phyloP scores from a whole-genome alignment of 352 stramenopile genomes.

The Globisporangium parvum region DNA sequence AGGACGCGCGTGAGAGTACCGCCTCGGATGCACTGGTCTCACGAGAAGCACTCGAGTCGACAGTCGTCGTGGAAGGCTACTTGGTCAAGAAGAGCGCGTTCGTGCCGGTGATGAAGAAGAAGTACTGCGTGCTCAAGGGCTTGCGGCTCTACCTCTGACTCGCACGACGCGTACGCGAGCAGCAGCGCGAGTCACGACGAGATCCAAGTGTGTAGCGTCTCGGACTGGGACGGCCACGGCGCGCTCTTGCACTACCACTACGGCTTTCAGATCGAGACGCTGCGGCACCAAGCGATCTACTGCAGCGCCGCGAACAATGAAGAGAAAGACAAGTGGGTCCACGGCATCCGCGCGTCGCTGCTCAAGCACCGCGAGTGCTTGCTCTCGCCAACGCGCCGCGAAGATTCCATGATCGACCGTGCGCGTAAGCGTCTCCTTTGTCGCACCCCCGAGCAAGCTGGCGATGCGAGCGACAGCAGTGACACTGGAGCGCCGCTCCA shows the following conservation, averaged over 20 bases:
- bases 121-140: conserved; percentile 44
- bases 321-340: conserved; percentile 64
- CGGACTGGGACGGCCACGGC: conserved; percentile 58
- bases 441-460: conserved; percentile 1
- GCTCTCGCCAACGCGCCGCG: conserved; percentile 17
- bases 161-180: conserved; percentile 28
- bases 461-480: not conserved
- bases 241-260: conserved; percentile 65
- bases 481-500: not conserved
- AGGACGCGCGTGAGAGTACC: not conserved
- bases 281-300: conserved; percentile 42
- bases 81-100: conserved; percentile 44
- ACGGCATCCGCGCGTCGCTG: conserved; percentile 48
- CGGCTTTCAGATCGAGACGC: conserved; percentile 62
- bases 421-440: conserved; percentile 11
- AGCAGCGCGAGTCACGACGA: conserved; percentile 13
- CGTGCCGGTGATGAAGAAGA: conserved; percentile 53
- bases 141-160: conserved; percentile 31
- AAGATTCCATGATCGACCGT: conserved; percentile 23
- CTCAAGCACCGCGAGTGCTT: conserved; percentile 29
- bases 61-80: conserved; percentile 44
- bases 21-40: not conserved
- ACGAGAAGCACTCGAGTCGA: conserved; percentile 2
- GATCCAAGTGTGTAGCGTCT: conserved; percentile 34
- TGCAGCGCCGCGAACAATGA: conserved; percentile 56